Evolutionary conservation across 495 filamentous ascomycete species (phyloP).

Genomic region (Xylaria telfairii): DNA sequence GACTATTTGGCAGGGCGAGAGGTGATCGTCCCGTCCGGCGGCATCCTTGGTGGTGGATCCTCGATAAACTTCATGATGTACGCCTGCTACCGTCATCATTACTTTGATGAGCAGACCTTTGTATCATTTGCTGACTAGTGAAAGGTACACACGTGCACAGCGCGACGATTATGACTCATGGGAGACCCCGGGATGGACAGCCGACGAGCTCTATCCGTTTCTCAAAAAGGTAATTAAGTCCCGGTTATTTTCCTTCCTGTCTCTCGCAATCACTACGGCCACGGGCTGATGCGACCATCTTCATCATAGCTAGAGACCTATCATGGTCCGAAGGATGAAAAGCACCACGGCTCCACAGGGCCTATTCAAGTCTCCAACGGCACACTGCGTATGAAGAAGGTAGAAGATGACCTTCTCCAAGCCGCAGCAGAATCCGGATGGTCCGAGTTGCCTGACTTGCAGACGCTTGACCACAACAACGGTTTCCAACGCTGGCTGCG

Average conservation of each 20-base stretch:
- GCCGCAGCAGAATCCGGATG: slow-evolving; percentile 52
- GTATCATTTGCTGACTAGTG: neutral
- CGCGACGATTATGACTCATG: slow-evolving; percentile 58
- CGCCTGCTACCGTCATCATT: neutral
- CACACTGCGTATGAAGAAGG: slow-evolving; percentile 33
- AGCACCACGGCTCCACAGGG: slow-evolving; percentile 54
- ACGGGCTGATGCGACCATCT: slow-evolving; percentile 1
- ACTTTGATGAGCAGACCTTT: neutral
- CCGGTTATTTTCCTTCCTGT: neutral
- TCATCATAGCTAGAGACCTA: slow-evolving; percentile 55
- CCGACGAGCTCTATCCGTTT: slow-evolving; percentile 57
- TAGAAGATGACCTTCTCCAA: slow-evolving; percentile 50
- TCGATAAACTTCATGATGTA: slow-evolving; percentile 68
- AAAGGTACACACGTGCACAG: slow-evolving; percentile 45
- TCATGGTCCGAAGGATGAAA: slow-evolving; percentile 46
- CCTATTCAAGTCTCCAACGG: slow-evolving; percentile 58
- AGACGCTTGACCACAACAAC: slow-evolving; percentile 47
- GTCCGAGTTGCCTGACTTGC: slow-evolving; percentile 49
- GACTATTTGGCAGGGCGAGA: slow-evolving; percentile 53
- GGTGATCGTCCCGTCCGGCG: slow-evolving; percentile 57
- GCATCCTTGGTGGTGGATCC: slow-evolving; percentile 63
- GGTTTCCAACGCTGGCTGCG: slow-evolving; percentile 44
- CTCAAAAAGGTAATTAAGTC: slow-evolving; percentile 54
- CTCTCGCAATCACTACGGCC: neutral
- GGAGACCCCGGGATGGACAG: slow-evolving; percentile 58